Conservation (phyloP, 2,329 filamentous ascomycete genomes). For the Chaetomiaceae sp. region DNA sequence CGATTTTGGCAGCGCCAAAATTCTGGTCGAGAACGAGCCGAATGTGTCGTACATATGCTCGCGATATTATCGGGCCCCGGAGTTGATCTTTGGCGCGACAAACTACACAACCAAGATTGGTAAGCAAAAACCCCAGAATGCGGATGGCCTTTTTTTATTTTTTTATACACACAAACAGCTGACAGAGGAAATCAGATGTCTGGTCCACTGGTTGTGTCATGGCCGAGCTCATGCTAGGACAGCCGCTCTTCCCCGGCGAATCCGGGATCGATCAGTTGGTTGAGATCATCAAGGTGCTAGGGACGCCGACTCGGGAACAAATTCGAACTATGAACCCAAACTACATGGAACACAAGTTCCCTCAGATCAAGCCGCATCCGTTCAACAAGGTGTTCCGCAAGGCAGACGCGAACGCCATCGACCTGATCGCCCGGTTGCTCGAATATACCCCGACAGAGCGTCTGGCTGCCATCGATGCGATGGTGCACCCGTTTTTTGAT, state of each 20-base stretch:
- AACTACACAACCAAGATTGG: slow-evolving; percentile 99
- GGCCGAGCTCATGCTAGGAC: slow-evolving; percentile 98
- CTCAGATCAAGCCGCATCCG: slow-evolving; percentile 98
- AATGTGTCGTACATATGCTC: slow-evolving; percentile 99
- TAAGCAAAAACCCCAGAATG: slow-evolving; percentile 44
- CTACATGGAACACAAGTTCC: slow-evolving; percentile 99
- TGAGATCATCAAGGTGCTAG: slow-evolving; percentile 98
- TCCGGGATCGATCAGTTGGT: slow-evolving; percentile 98
- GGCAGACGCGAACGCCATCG: slow-evolving; percentile 87
- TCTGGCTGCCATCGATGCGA: slow-evolving; percentile 86
- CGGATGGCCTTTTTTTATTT: no score
- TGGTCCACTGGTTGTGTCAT: slow-evolving; percentile 99
- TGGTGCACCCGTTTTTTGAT: slow-evolving; percentile 98
- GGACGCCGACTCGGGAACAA: slow-evolving; percentile 93
- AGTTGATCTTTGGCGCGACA: slow-evolving; percentile 96
- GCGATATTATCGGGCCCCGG: slow-evolving; percentile 94
- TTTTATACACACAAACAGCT: not conserved
- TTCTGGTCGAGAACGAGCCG: slow-evolving; percentile 95
- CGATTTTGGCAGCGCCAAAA: slow-evolving; percentile 98
- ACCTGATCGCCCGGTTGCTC: slow-evolving; percentile 86
- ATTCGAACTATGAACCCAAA: slow-evolving; percentile 99
- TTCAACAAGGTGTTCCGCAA: slow-evolving; percentile 99
- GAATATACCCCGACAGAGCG: slow-evolving; percentile 98
- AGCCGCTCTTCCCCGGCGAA: slow-evolving; percentile 95
- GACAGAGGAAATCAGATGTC: slow-evolving; percentile 61